A percentile compares a stretch with the other conserved stretches of the same genome.
These are phyloP conservation scores for Candida sonorensis DNA, from an alignment of 805 yeast species.

Conservation along the genomic window DNA sequence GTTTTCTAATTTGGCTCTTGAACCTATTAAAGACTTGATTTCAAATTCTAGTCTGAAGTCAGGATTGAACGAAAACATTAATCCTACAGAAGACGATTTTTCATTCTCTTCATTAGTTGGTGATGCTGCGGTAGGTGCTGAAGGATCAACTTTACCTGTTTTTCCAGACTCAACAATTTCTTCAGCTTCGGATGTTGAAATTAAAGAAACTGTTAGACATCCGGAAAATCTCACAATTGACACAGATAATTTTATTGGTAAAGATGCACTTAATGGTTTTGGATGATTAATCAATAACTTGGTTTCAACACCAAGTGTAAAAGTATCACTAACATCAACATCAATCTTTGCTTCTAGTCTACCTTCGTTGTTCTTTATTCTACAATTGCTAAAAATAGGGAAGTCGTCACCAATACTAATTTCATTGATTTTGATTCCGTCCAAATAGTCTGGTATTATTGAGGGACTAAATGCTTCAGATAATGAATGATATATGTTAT, in stretches of 20 bases:
- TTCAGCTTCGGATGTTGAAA: conserved; percentile 31
- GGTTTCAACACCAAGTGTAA: conserved; percentile 82
- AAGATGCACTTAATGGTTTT: conserved; percentile 71
- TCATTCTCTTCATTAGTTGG: conserved; percentile 6
- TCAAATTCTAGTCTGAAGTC: conserved; percentile 86
- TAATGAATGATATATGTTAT: conserved; percentile 76
- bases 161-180: conserved; percentile 13
- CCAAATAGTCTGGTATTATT: conserved; percentile 75
- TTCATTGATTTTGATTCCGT: conserved; percentile 71
- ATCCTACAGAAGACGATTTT: conserved; percentile 40
- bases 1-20: conserved; percentile 85
- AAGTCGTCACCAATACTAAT: conserved; percentile 91
- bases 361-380: conserved; percentile 51
- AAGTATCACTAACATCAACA: conserved; percentile 80
- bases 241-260: conserved; percentile 80
- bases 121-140: not conserved
- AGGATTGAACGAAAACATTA: conserved; percentile 86
- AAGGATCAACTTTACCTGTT: conserved; percentile 5
- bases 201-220: conserved; percentile 70
- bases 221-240: conserved; percentile 90
- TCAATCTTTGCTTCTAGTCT: conserved; percentile 81
- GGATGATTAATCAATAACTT: conserved; percentile 75
- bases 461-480: conserved; percentile 57
- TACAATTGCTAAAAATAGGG: conserved; percentile 91
- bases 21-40: conserved; percentile 84